Evolutionary conservation across 2,329 filamentous ascomycete genomes (phyloP).

Genomic region (Mycocentrospora acerina): DNA sequence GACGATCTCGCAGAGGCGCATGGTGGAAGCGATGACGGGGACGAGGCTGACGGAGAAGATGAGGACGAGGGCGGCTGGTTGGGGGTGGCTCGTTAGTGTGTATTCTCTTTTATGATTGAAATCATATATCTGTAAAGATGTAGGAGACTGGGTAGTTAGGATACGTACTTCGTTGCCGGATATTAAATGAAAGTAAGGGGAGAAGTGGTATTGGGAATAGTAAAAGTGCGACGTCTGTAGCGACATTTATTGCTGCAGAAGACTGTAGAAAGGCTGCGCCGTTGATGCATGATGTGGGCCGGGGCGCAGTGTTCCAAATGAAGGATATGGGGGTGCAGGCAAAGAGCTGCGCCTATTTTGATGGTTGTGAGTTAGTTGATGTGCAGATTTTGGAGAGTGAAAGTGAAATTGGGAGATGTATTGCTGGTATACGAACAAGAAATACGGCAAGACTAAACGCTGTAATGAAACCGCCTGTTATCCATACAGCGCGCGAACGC

Average conservation of each 20-base stretch:
- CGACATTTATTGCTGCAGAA: slow-evolving; percentile 27
- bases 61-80: slow-evolving; percentile 25
- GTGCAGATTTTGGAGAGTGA: too few species aligned
- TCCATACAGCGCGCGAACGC: slow-evolving; percentile 22
- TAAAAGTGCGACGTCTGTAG: slow-evolving; percentile 24
- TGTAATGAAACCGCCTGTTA: slow-evolving; percentile 20
- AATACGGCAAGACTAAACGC: slow-evolving; percentile 23
- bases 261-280: slow-evolving; percentile 19
- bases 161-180: slow-evolving; percentile 25
- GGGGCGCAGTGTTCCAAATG: slow-evolving; percentile 20
- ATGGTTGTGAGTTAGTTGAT: background rate
- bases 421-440: slow-evolving; percentile 13
- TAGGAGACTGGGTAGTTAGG: background rate
- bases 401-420: too few species aligned
- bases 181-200: slow-evolving; percentile 25
- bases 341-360: slow-evolving; percentile 22
- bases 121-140: background rate
- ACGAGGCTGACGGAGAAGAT: slow-evolving; percentile 31
- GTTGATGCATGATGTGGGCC: slow-evolving; percentile 20
- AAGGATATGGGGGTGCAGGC: slow-evolving; percentile 22
- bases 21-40: slow-evolving; percentile 27
- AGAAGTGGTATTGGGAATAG: slow-evolving; percentile 28
- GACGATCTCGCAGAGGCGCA: slow-evolving; percentile 28
- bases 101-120: background rate
- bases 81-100: background rate